Percentiles rank a stretch among this genome's conserved stretches.
These are phyloP conservation scores for Mycena capillaripes DNA, from an alignment of 768 basidiomycete species.

Conservation along the genomic window DNA sequence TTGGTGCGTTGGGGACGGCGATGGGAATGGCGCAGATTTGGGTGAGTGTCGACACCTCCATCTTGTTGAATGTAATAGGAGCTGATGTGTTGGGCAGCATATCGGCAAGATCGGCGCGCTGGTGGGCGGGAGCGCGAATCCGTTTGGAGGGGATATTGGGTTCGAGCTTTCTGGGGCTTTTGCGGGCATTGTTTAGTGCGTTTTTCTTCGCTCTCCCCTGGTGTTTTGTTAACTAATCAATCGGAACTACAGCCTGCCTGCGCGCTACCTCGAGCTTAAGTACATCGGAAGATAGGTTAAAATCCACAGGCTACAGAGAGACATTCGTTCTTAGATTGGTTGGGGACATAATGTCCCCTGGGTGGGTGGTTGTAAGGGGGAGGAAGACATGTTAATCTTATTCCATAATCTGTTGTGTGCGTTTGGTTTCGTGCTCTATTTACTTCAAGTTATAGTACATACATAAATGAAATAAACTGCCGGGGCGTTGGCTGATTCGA, in stretches of 20 bases:
- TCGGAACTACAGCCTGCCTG: constrained; percentile 7
- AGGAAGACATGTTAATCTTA: no score
- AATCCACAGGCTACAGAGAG: no score
- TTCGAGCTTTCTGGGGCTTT: constrained; percentile 52
- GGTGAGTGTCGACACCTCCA: background rate
- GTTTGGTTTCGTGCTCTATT: no score
- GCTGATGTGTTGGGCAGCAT: constrained; percentile 29
- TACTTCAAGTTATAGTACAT: no score
- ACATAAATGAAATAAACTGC: no score
- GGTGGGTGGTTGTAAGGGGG: no score
- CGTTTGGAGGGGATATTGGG: constrained; percentile 52
- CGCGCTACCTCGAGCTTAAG: constrained; percentile 27
- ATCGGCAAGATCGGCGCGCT: constrained; percentile 44
- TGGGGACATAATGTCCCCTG: no score
- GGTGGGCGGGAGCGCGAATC: constrained; percentile 36
- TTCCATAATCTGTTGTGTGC: no score
- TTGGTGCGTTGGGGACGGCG: constrained; percentile 55
- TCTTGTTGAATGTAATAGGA: background rate
- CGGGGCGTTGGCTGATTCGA: no score
- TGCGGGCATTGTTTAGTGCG: constrained; percentile 42
- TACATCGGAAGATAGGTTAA: constrained; percentile 19
- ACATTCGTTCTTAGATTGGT: no score
- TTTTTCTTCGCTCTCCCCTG: background rate
- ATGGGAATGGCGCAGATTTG: constrained; percentile 52
- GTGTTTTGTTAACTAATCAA: background rate